Conservation (phyloP, 2,329 filamentous ascomycete genomes). For the Neoarthrinium moseri region DNA sequence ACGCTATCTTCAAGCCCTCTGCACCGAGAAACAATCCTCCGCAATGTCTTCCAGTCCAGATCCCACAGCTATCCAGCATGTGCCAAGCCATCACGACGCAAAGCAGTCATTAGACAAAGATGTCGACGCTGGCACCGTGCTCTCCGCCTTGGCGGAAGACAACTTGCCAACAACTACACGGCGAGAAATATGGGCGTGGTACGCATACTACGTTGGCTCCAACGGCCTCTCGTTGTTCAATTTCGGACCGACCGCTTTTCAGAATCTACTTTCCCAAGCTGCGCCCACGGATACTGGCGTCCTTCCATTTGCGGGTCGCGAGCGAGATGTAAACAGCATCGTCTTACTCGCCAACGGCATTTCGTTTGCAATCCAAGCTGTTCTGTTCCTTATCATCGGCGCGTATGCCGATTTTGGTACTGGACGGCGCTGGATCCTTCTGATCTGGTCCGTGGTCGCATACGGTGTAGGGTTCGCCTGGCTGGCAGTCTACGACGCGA, state of each 20-base stretch:
- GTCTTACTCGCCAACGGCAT: conserved; percentile 66
- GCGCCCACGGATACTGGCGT: conserved; percentile 50
- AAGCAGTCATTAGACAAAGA: background rate
- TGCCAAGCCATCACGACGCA: background rate
- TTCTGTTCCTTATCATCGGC: conserved; percentile 52
- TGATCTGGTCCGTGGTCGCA: conserved; percentile 58
- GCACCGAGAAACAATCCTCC: background rate
- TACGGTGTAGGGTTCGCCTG: conserved; percentile 66
- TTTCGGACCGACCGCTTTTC: conserved; percentile 63
- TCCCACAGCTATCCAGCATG: background rate
- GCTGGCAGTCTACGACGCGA: conserved; percentile 60
- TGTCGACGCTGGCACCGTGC: background rate
- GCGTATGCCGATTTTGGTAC: conserved; percentile 63
- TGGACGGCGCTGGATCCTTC: conserved; percentile 61
- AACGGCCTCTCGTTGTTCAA: conserved; percentile 64
- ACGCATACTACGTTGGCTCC: conserved; percentile 61
- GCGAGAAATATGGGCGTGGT: background rate
- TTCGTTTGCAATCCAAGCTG: conserved; percentile 65
- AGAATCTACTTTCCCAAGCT: conserved; percentile 62
- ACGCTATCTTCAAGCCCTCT: background rate
- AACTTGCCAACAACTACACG: background rate
- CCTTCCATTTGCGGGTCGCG: conserved; percentile 53
- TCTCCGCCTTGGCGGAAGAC: background rate
- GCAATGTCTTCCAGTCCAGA: background rate
- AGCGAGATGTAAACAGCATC: conserved; percentile 63